Conservation (phyloP, 73 alveolate genomes). For the Strombidium stylifer region DNA sequence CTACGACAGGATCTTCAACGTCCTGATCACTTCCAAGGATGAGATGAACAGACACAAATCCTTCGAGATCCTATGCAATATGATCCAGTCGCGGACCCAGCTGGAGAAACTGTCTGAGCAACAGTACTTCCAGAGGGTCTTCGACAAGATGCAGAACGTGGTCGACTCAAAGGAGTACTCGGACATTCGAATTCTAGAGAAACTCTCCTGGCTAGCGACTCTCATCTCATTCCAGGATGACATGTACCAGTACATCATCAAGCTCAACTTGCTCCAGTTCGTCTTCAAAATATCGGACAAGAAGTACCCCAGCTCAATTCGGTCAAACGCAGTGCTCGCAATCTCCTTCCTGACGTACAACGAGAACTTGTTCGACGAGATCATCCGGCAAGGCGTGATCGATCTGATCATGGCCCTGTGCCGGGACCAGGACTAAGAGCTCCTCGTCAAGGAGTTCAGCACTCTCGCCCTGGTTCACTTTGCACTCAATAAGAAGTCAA, state of each 20-base stretch:
- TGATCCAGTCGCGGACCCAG: conserved; percentile 27
- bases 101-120: conserved; percentile 33
- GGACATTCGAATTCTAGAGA: conserved; percentile 41
- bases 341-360: conserved; percentile 58
- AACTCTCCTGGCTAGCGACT: conserved; percentile 57
- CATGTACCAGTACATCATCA: conserved; percentile 45
- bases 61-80: conserved; percentile 44
- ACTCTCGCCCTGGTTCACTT: conserved; percentile 61
- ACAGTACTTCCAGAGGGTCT: conserved; percentile 38
- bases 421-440: conserved; percentile 40
- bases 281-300: conserved; percentile 36
- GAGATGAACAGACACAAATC: conserved; percentile 43
- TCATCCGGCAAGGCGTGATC: conserved; percentile 50
- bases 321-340: conserved; percentile 64
- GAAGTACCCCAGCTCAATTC: conserved; percentile 20
- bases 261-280: conserved; percentile 39
- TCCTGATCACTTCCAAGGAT: conserved; percentile 40
- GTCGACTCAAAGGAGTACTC: background rate
- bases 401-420: conserved; percentile 66
- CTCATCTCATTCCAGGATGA: conserved; percentile 57
- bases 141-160: conserved; percentile 3
- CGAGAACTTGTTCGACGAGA: conserved; percentile 55
- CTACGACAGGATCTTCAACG: conserved; percentile 36
- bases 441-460: conserved; percentile 45
- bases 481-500: conserved; percentile 65